Evolutionary conservation across 2,329 filamentous ascomycete species (phyloP).

Genomic region (Sporothrix variecibatus): DNA sequence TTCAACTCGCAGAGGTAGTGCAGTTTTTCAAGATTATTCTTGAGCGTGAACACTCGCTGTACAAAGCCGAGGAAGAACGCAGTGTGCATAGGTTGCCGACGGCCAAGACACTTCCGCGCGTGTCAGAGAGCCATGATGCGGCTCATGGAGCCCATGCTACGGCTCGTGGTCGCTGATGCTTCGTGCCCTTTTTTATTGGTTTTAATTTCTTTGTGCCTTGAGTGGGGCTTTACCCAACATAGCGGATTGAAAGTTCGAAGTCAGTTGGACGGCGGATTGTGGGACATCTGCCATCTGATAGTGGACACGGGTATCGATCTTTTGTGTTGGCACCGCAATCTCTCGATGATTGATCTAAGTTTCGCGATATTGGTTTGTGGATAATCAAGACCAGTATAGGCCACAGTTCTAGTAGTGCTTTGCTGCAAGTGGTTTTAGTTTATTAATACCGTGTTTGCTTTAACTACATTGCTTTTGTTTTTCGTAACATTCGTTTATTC

Average conservation of each 20-base stretch:
- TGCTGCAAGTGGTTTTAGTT: background rate
- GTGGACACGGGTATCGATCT: background rate
- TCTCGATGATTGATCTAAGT: too few species aligned
- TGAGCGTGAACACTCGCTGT: conserved; percentile 44
- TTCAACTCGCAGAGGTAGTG: conserved; percentile 52
- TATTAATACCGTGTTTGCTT: background rate
- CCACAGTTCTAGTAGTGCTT: background rate
- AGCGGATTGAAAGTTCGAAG: background rate
- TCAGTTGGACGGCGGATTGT: background rate
- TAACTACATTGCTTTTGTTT: background rate
- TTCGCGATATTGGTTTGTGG: background rate
- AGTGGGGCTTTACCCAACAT: background rate
- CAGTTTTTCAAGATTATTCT: conserved; percentile 58
- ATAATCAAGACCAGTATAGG: background rate
- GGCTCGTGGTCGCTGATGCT: background rate
- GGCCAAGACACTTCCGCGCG: background rate
- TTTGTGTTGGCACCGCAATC: background rate
- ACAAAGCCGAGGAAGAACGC: background rate
- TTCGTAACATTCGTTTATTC: background rate
- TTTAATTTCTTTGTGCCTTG: background rate
- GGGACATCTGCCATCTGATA: background rate
- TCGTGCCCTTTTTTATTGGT: background rate
- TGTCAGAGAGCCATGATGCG: background rate
- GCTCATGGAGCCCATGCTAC: background rate
- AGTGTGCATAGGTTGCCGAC: conserved; percentile 22